A percentile compares a stretch with the other conserved stretches of the same genome.
Conservation (phyloP, 306 rosid genomes). For the Vicia faba region DNA sequence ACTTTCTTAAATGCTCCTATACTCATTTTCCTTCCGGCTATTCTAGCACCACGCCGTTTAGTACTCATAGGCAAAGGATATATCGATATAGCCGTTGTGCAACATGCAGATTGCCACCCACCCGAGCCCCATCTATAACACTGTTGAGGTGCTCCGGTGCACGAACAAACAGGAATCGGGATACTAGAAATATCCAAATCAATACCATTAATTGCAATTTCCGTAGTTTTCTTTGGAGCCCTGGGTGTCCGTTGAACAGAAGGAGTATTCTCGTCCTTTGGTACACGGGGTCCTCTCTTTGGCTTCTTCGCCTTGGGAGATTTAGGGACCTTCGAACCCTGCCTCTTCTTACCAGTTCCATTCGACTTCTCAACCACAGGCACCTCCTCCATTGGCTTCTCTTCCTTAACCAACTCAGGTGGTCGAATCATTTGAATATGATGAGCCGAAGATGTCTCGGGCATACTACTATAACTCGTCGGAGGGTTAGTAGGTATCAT, state of each 20-base stretch:
- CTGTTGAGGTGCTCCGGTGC: slow-evolving; percentile 89
- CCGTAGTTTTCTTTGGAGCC: slow-evolving; percentile 73
- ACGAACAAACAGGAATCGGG: slow-evolving; percentile 90
- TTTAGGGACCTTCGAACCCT: slow-evolving; percentile 62
- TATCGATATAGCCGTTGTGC: slow-evolving; percentile 78
- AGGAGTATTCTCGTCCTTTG: slow-evolving; percentile 59
- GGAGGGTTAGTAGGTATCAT: slow-evolving; percentile 65
- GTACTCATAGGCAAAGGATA: slow-evolving; percentile 98
- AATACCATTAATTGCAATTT: slow-evolving; percentile 79
- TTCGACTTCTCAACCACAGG: slow-evolving; percentile 52
- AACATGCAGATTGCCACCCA: slow-evolving; percentile 99
- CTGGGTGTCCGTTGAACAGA: slow-evolving; percentile 72
- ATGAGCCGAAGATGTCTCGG: slow-evolving; percentile 68
- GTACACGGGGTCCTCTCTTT: slow-evolving; percentile 61
- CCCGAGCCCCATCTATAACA: slow-evolving; percentile 99
- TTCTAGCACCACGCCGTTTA: slow-evolving; percentile 94
- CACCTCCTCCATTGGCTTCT: slow-evolving; percentile 61
- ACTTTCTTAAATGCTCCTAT: slow-evolving; percentile 99
- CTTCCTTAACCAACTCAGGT: slow-evolving; percentile 61
- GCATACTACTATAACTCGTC: slow-evolving; percentile 51
- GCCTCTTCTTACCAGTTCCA: slow-evolving; percentile 72
- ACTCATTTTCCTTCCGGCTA: slow-evolving; percentile 99
- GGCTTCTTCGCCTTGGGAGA: slow-evolving; percentile 80
- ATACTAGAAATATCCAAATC: slow-evolving; percentile 82
- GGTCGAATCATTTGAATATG: slow-evolving; percentile 69